Base-by-base conservation (phyloP, 768 basidiomycete species). In the Lentinula raphanica region DNA sequence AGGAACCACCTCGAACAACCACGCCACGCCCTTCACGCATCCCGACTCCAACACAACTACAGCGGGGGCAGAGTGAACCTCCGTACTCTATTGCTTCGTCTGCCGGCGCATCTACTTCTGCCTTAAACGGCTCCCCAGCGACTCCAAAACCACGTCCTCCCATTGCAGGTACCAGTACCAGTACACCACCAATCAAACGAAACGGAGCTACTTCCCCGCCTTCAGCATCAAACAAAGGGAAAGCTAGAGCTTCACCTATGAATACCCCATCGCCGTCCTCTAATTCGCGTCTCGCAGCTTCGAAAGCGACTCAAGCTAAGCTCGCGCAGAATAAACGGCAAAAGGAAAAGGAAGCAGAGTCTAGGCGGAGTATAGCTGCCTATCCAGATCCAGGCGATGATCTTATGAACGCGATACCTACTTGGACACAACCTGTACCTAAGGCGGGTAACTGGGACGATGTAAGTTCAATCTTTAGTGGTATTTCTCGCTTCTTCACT, bases 401-500 rank as follows among this genome's bases (percentile, higher is more conserved):
- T 49, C 73, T 87, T 72, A 79, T 80, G 51, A 76, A 92, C 68
- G 91, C 91, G 23, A 91, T 93, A 67, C 91, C 92, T 5, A 79
- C 81, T 3, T 90, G 88, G 90, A 90, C 88, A 17, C 86, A 91
- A 66, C 88, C 89, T 25, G 74, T 86, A 27, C 80, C 78, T 25
- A 73, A 72, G 58, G 75, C 80, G 23, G 88, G 88, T 1, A 92
- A 90, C 65, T 94, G 92, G 91, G 91, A 94, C 65, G 91, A 94
- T 67, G 90, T 84, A 65, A 66, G 80, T 74, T 28, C 40, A 50
- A 5, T 51, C 3, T n/a, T n/a, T n/a, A n/a, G n/a, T n/a, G n/a
- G n/a, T n/a, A 12, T 11, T 62, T 9, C 7, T 3, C 11, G 0
- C 17, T 35, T 49, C 13, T 39, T 39, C 1, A 15, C 35, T n/a